Percentiles rank a stretch among this genome's conserved stretches.
Conservation (phyloP, 2,329 filamentous ascomycete genomes). For the Fusarium irregulare region DNA sequence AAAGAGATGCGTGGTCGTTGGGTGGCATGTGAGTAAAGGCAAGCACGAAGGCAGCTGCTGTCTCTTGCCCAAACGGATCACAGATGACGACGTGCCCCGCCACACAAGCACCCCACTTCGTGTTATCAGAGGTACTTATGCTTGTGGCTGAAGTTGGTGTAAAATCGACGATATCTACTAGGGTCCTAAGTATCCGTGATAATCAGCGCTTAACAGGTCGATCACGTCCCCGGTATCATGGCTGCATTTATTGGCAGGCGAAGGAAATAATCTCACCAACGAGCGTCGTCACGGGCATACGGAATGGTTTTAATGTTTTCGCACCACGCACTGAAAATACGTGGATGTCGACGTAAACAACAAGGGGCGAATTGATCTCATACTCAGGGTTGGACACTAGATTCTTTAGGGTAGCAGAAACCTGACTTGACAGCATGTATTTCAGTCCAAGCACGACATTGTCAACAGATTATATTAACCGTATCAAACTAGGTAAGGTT, state of each 20-base stretch:
- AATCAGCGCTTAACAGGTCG: slow-evolving; percentile 12
- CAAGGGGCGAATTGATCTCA: not conserved
- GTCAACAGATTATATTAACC: too few relatives aligned
- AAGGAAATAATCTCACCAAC: not conserved
- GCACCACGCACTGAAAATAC: slow-evolving; percentile 29
- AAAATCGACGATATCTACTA: not conserved
- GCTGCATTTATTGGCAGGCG: slow-evolving; percentile 15
- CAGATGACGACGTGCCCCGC: slow-evolving; percentile 45
- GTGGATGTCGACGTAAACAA: slow-evolving; percentile 24
- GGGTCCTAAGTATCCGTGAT: slow-evolving; percentile 11
- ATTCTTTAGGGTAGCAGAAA: not conserved
- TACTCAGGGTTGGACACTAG: not conserved
- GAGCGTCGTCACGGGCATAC: slow-evolving; percentile 34
- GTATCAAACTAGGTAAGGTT: not conserved
- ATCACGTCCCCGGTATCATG: slow-evolving; percentile 5
- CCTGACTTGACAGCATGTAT: too few relatives aligned
- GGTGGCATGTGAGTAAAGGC: slow-evolving; percentile 36
- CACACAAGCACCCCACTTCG: slow-evolving; percentile 25
- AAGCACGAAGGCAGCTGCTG: slow-evolving; percentile 15
- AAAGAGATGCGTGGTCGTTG: not conserved
- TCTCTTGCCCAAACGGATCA: slow-evolving; percentile 38
- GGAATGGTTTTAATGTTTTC: slow-evolving; percentile 10
- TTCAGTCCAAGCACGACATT: not conserved
- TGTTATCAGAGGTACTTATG: slow-evolving; percentile 31
- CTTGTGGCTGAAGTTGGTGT: not conserved